A percentile compares a stretch with the other conserved stretches of the same genome.
Evolutionary conservation across 305 asterid species (phyloP).

Genomic region (Caryopteris hybrid): DNA sequence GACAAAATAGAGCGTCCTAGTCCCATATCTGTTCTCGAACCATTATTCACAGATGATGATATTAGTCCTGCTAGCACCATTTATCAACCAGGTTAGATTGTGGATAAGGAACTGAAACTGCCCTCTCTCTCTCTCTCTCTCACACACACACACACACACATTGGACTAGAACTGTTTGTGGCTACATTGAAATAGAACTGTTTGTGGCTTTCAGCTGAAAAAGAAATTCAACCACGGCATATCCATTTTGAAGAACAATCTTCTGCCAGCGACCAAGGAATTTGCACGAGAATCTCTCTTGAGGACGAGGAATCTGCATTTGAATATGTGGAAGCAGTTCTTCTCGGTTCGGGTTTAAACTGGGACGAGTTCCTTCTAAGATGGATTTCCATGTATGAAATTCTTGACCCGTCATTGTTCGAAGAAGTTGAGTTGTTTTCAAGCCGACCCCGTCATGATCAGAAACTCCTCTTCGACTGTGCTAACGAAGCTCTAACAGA

Average conservation of each 20-base stretch:
- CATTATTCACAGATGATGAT: conserved; percentile 67
- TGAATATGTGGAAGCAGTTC: conserved; percentile 94
- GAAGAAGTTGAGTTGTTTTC: conserved; percentile 93
- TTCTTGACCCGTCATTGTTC: conserved; percentile 73
- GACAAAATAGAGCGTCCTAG: conserved; percentile 75
- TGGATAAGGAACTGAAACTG: background rate
- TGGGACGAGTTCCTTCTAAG: conserved; percentile 83
- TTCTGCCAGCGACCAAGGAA: conserved; percentile 37
- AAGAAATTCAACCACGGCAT: conserved; percentile 64
- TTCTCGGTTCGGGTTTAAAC: conserved; percentile 85
- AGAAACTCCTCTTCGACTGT: conserved; percentile 81
- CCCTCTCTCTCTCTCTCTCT: background rate
- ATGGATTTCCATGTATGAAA: conserved; percentile 65
- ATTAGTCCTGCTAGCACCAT: conserved; percentile 72
- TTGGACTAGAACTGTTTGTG: background rate
- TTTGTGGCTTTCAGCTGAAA: conserved; percentile 44
- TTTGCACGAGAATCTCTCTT: conserved; percentile 41
- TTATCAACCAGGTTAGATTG: conserved; percentile 53
- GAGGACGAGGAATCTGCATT: conserved; percentile 92
- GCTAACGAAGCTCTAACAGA: conserved; percentile 65
- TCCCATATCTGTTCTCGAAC: conserved; percentile 91
- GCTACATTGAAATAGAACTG: conserved; percentile 18
- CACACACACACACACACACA: background rate
- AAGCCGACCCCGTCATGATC: conserved; percentile 61
- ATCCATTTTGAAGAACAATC: conserved; percentile 67